Evolutionary conservation across 1,284 basidiomycete species (phyloP).

Genomic region (Erythrobasidium hasegawianum): DNA sequence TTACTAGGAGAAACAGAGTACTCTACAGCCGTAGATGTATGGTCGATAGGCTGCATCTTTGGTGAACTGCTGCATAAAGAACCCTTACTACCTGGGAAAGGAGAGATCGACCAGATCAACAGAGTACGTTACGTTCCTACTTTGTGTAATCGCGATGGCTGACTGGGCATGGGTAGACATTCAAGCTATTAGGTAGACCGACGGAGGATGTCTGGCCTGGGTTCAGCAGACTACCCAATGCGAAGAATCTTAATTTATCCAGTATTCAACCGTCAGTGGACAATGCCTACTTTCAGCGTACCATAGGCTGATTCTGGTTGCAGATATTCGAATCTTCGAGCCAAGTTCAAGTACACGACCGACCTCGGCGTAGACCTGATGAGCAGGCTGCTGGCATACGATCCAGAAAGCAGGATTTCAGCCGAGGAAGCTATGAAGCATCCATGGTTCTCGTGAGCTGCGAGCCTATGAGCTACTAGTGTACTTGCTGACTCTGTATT

Average conservation of each 20-base stretch:
- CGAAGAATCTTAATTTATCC: slow-evolving; percentile 67
- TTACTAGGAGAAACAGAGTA: slow-evolving; percentile 90
- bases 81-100: slow-evolving; percentile 91
- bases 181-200: slow-evolving; percentile 85
- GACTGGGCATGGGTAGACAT: slow-evolving; percentile 64
- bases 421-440: slow-evolving; percentile 86
- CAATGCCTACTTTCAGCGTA: too few relatives aligned
- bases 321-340: slow-evolving; percentile 54
- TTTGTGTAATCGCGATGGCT: not conserved
- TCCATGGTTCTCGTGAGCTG: slow-evolving; percentile 80
- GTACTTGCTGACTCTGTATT: too few relatives aligned
- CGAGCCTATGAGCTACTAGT: too few relatives aligned
- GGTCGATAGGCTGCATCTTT: slow-evolving; percentile 99
- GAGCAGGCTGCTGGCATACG: slow-evolving; percentile 76
- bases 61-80: slow-evolving; percentile 90
- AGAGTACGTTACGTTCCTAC: slow-evolving; percentile 57
- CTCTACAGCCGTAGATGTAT: slow-evolving; percentile 95
- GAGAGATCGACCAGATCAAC: slow-evolving; percentile 84
- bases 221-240: slow-evolving; percentile 69
- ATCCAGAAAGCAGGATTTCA: slow-evolving; percentile 75
- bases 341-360: slow-evolving; percentile 70
- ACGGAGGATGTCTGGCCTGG: slow-evolving; percentile 82
- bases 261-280: slow-evolving; percentile 45
- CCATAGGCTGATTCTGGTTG: not conserved
- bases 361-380: slow-evolving; percentile 79